Percentiles rank a stretch among this genome's conserved stretches.
Evolutionary conservation across 2,329 filamentous ascomycete genomes (phyloP).

Genomic region (Xylaria hypoxylon): DNA sequence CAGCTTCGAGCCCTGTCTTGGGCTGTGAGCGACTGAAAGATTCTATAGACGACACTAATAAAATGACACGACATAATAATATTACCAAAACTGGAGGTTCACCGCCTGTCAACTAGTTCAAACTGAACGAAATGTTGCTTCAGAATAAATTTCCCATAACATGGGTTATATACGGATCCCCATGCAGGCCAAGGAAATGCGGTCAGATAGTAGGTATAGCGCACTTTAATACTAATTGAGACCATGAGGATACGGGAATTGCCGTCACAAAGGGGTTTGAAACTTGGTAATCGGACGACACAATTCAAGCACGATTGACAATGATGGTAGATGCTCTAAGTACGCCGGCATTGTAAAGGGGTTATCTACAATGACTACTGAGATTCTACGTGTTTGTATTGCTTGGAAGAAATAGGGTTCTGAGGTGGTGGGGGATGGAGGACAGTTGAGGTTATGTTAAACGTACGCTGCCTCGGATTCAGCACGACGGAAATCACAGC

Average conservation of each 20-base stretch:
- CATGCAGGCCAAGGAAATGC: background rate
- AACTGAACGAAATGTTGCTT: background rate
- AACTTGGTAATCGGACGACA: background rate
- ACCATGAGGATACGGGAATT: background rate
- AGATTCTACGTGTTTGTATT: too few species aligned
- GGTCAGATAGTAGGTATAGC: background rate
- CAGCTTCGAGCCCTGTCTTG: constrained; percentile 25
- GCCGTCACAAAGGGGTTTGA: background rate
- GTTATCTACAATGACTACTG: too few species aligned
- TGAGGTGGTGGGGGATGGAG: too few species aligned
- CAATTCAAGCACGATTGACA: background rate
- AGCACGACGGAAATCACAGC: too few species aligned
- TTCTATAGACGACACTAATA: constrained; percentile 35
- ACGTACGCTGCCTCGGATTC: too few species aligned
- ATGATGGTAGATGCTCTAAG: too few species aligned
- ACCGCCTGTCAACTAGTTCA: background rate
- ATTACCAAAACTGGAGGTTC: constrained; percentile 2
- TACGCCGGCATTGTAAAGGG: too few species aligned
- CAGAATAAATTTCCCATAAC: background rate
- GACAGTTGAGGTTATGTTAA: too few species aligned
- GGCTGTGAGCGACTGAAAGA: constrained; percentile 25
- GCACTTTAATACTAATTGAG: background rate
- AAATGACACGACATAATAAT: constrained; percentile 36
- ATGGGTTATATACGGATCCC: background rate
- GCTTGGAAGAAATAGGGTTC: too few species aligned